These are phyloP conservation scores for Termitomyces sp. DNA, from an alignment of 768 basidiomycete genomes.

Conservation along the genomic window DNA sequence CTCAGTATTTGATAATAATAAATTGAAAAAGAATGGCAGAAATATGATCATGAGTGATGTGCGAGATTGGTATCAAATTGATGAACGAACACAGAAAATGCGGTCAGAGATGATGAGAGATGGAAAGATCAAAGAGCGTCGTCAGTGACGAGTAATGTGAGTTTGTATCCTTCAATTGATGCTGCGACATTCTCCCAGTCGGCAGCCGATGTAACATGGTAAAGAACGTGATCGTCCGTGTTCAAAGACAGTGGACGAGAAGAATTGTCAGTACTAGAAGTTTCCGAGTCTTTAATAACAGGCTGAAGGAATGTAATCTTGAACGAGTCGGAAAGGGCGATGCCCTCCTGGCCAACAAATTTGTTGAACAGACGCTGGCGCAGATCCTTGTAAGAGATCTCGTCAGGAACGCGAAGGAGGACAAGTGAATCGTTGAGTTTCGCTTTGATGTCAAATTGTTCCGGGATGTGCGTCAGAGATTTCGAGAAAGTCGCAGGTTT, in stretches of 20 bases:
- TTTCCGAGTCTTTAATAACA: constrained; percentile 11
- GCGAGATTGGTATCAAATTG: background rate
- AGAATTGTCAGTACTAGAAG: constrained; percentile 23
- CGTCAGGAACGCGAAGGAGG: constrained; percentile 49
- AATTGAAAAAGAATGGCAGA: background rate
- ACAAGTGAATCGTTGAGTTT: constrained; percentile 57
- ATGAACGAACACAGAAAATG: background rate
- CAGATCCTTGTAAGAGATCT: constrained; percentile 44
- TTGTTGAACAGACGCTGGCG: constrained; percentile 60
- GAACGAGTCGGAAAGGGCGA: constrained; percentile 51
- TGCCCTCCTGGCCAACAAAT: constrained; percentile 56
- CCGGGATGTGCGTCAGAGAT: constrained; percentile 20
- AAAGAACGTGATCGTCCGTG: constrained; percentile 26
- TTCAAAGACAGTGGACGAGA: constrained; percentile 31
- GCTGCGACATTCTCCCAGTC: constrained; percentile 55
- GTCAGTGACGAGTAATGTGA: constrained; percentile 54
- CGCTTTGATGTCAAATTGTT: constrained; percentile 55
- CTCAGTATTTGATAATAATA: constrained; percentile 2
- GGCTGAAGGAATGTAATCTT: constrained; percentile 49
- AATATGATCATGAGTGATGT: background rate
- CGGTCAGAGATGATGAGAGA: background rate
- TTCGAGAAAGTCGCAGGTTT: constrained; percentile 24
- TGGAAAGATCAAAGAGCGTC: constrained; percentile 10
- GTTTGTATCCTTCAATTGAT: constrained; percentile 41
- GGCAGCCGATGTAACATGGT: constrained; percentile 47